Conservation (phyloP, 208 protist species). For the Vickermania ingenoplastis region DNA sequence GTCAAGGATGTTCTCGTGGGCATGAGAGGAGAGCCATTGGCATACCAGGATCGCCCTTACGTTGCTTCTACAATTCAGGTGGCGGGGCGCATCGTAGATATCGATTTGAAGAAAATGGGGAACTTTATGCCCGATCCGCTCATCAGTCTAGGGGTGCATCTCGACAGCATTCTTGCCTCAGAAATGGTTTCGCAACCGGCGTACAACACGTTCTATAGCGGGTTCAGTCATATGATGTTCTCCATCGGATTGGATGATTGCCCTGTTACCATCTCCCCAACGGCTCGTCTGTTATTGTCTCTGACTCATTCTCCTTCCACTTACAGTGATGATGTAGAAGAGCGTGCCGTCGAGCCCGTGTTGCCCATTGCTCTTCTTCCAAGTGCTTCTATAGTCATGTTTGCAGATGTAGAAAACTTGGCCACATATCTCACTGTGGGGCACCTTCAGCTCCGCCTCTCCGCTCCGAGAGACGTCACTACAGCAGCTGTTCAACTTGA, state of each 20-base stretch:
- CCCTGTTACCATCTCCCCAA: background rate
- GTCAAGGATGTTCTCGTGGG: background rate
- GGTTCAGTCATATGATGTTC: background rate
- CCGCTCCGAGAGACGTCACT: background rate
- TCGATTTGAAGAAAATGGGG: background rate
- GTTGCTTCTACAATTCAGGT: background rate
- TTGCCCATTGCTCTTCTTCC: background rate
- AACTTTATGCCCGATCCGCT: background rate
- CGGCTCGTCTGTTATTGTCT: background rate
- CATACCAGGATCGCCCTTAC: background rate
- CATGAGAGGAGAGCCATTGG: background rate
- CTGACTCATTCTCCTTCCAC: background rate
- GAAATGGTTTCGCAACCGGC: background rate
- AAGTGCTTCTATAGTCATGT: background rate
- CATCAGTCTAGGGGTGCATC: background rate
- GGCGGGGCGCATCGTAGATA: background rate
- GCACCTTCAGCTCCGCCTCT: background rate
- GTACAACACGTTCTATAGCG: background rate
- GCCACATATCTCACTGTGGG: background rate
- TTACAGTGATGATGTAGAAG: background rate
- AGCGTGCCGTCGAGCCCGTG: background rate
- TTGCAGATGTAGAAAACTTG: background rate
- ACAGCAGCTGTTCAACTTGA: background rate
- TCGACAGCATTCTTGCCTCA: background rate
- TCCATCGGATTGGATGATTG: background rate